These are phyloP conservation scores for Pythium utonaiense DNA, from an alignment of 352 stramenopile species.

Conservation along the genomic window DNA sequence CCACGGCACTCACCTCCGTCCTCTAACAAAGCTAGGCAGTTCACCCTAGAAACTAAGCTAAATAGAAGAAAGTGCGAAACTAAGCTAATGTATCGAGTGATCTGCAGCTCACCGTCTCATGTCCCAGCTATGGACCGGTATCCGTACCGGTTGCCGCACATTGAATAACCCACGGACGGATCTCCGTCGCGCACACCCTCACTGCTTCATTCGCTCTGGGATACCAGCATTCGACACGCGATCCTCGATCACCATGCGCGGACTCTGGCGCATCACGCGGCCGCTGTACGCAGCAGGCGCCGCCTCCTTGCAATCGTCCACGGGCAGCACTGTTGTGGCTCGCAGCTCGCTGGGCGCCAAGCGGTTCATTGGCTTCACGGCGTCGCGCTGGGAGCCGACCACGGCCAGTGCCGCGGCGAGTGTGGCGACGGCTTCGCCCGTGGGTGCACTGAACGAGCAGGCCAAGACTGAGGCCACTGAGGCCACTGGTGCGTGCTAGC, in stretches of 20 bases:
- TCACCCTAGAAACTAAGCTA: too few species aligned
- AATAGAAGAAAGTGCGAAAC: background rate
- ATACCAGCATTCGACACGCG: background rate
- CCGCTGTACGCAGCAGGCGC: constrained; percentile 15
- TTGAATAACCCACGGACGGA: too few species aligned
- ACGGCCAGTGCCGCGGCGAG: background rate
- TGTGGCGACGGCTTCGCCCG: background rate
- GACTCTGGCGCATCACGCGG: constrained; percentile 20
- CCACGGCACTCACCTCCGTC: too few species aligned
- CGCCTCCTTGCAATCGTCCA: background rate
- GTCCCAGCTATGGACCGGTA: constrained; percentile 7
- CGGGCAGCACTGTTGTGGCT: background rate
- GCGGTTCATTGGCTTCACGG: constrained; percentile 13
- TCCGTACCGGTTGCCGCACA: constrained; percentile 13
- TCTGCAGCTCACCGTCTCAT: too few species aligned
- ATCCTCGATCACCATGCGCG: constrained; percentile 5
- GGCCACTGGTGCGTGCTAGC: background rate
- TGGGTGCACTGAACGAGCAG: background rate
- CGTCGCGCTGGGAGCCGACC: constrained; percentile 13
- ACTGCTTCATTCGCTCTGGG: constrained; percentile 13
- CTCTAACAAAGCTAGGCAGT: too few species aligned
- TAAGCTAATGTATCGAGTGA: too few species aligned
- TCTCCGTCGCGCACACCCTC: constrained; percentile 14
- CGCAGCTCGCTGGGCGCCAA: background rate
- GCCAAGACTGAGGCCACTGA: background rate